Evolutionary conservation across 805 yeast species (phyloP), one percentile per base, ranked within the genome.

Genomic region (Nadsonia fulvescens): DNA sequence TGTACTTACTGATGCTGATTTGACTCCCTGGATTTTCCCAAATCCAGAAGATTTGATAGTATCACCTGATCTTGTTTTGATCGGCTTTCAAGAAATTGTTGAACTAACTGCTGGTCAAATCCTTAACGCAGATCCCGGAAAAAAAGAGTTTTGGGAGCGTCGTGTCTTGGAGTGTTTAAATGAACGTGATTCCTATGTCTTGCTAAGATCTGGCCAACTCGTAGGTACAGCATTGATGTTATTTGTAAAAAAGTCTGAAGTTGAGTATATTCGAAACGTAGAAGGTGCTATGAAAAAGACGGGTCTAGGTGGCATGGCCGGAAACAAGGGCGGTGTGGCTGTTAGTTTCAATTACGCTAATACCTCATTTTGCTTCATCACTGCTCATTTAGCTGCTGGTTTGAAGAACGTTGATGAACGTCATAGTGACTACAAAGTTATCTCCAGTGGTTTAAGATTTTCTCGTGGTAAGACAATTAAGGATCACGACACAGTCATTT

Each of bases 241-340:
- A 22, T 83, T 71, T 44, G 70, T 70, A 4, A 69, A 70, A 37
- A 67, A 69, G 29, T 51, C 62, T 2, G 70, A 73, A 35, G 51
- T 76, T 14, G 46, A 51, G 12, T 43, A 58, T 28, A 70, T 89
- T 4, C 76, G 78, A 8, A 73, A 75, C 41, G 94, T 89, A 4
- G 83, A 82, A 38, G 95, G 95, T n/a, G 65, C 83, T n/a, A 65
- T 77, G 8, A 86, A 83, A 41, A 86, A 86, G 49, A 86, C 96
- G 0, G 98, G 96, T 0, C 56, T 89, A 29, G 94, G 95, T 19
- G 98, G 98, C 23, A 86, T 89, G 54, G 69, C 96, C 0, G 98
- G 95, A 10, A 86, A 89, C 47, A 86, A 86, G 48, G 98, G 98
- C 23, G 94, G 91, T 4, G 91, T 83, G 33, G 94, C 93, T 0